Evolutionary conservation across 305 asterid genomes (phyloP).

Genomic region (Solanum aculeatissimum): DNA sequence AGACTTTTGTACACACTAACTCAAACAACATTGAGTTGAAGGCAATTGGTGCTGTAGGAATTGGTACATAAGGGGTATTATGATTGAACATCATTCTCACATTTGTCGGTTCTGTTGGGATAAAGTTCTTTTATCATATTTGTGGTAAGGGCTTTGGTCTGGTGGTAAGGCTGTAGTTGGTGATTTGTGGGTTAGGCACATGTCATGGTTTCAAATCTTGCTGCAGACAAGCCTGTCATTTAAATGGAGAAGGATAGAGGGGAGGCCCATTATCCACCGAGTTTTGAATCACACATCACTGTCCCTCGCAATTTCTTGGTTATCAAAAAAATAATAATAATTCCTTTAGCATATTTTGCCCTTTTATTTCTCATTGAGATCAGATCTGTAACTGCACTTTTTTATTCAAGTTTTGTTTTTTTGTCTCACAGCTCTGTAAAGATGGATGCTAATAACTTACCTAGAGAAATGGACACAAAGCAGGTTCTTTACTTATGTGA

Average conservation of each 20-base stretch:
- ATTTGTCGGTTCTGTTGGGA: background rate
- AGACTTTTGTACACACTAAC: background rate
- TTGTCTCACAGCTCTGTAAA: background rate
- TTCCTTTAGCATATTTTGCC: background rate
- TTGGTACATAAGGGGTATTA: background rate
- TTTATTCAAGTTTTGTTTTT: background rate
- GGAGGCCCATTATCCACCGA: background rate
- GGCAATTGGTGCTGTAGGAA: background rate
- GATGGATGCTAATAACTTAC: slow-evolving; percentile 5
- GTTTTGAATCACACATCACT: background rate
- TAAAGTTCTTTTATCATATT: background rate
- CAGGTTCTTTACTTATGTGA: background rate
- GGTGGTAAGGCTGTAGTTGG: background rate
- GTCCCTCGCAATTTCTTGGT: background rate
- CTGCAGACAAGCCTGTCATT: background rate
- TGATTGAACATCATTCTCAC: background rate
- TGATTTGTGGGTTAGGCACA: background rate
- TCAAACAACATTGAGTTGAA: background rate
- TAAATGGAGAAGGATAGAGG: background rate
- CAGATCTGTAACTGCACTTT: background rate
- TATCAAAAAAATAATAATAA: background rate
- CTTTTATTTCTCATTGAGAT: background rate
- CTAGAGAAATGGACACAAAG: background rate
- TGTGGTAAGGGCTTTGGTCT: background rate
- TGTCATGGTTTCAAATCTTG: background rate